These are phyloP conservation scores for Rhizophagus sp. DNA, from an alignment of 192 early-diverging fungal species.

Conservation along the genomic window DNA sequence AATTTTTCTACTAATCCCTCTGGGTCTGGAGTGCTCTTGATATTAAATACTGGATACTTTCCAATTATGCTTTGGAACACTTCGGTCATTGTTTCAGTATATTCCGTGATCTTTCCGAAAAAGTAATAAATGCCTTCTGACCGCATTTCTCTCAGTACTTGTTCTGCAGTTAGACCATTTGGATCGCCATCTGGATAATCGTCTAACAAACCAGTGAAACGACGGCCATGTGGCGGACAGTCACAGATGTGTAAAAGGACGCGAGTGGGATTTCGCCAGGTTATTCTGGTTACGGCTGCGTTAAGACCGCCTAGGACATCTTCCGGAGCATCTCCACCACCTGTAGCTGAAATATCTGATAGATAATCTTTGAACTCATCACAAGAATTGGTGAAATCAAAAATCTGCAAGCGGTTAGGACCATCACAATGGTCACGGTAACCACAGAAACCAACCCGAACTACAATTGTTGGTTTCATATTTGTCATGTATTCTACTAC, in stretches of 20 bases:
- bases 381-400: not conserved
- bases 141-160: constrained; percentile 15
- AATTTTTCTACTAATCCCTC: not conserved
- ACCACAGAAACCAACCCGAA: constrained; percentile 26
- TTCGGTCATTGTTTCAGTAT: constrained; percentile 15
- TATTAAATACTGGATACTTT: not conserved
- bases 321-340: constrained; percentile 10
- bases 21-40: not conserved
- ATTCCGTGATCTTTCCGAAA: constrained; percentile 27
- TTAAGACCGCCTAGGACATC: constrained; percentile 28
- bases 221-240: constrained; percentile 27
- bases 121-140: constrained; percentile 11
- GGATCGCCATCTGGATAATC: constrained; percentile 32
- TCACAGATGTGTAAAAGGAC: constrained; percentile 28
- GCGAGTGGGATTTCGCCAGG: constrained; percentile 15
- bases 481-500: constrained; percentile 6
- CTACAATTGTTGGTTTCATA: constrained; percentile 11
- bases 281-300: constrained; percentile 9
- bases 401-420: not conserved
- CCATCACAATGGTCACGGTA: constrained; percentile 23
- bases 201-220: not conserved
- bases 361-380: not conserved
- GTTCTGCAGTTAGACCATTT: constrained; percentile 27
- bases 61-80: not conserved
- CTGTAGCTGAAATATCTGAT: not conserved